Evolutionary conservation across 2,329 filamentous ascomycete genomes (phyloP).

Genomic region (Gnomoniopsis sp.): DNA sequence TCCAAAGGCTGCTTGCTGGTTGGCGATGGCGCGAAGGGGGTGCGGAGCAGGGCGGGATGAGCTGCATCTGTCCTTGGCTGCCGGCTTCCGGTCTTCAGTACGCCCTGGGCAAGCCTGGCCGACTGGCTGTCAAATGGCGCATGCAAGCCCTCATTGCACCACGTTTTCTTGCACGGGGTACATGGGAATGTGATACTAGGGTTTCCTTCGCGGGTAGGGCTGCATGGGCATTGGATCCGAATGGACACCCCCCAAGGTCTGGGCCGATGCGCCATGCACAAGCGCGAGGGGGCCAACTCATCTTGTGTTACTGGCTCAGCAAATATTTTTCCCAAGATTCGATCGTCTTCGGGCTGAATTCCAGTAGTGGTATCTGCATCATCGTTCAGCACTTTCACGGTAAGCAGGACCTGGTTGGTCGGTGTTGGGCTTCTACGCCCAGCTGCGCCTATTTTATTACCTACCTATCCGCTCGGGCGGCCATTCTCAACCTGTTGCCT

Average conservation of each 20-base stretch:
- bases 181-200: not conserved
- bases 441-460: not conserved
- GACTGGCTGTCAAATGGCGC: not conserved
- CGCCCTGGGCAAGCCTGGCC: not conserved
- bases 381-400: no score
- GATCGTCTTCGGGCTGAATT: no score
- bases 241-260: not conserved
- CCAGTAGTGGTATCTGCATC: no score
- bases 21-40: not conserved
- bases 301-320: no score
- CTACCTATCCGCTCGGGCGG: not conserved
- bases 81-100: not conserved
- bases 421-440: not conserved
- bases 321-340: no score
- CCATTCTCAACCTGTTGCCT: not conserved
- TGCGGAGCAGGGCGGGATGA: not conserved
- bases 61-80: not conserved
- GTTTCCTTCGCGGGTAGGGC: constrained; percentile 14
- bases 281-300: not conserved
- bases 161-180: constrained; percentile 1
- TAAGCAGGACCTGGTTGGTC: not conserved
- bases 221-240: constrained; percentile 9
- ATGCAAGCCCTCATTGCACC: not conserved
- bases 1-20: not conserved
- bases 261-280: not conserved